These are phyloP conservation scores for Aspergillus calidoustus DNA, from an alignment of 2,329 filamentous ascomycete genomes.

Conservation along the genomic window DNA sequence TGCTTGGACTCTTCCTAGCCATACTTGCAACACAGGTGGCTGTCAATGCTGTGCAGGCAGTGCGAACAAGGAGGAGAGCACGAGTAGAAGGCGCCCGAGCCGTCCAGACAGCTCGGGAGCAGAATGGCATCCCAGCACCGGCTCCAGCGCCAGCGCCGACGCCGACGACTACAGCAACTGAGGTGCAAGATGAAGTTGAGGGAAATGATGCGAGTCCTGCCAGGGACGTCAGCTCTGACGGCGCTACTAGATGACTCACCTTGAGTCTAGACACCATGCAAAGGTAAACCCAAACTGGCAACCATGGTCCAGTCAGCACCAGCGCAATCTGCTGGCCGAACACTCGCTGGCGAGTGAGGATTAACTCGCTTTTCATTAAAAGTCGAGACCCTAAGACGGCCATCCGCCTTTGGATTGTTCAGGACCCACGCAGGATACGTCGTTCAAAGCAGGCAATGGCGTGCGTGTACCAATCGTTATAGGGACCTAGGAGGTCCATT, in stretches of 20 bases:
- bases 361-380: not conserved
- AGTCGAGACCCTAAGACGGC: not conserved
- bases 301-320: not conserved
- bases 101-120: conserved; percentile 6
- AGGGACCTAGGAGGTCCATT: not conserved
- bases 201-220: conserved; percentile 6
- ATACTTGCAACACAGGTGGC: conserved; percentile 38
- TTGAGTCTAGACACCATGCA: not conserved
- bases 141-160: not conserved
- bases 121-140: not conserved
- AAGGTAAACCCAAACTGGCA: not conserved
- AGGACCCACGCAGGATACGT: not conserved
- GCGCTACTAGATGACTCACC: not conserved
- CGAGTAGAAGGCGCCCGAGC: conserved; percentile 8
- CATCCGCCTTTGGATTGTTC: not conserved
- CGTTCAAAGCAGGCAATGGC: not conserved
- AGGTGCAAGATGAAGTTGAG: conserved; percentile 21
- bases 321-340: not conserved
- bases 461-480: not conserved
- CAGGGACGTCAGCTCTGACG: not conserved
- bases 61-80: conserved; percentile 29
- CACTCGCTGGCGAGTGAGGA: not conserved
- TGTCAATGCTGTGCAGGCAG: conserved; percentile 33
- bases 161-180: not conserved
- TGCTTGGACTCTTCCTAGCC: conserved; percentile 37